Conservation (phyloP, 1,284 basidiomycete species). For the Ustilago tritici region DNA sequence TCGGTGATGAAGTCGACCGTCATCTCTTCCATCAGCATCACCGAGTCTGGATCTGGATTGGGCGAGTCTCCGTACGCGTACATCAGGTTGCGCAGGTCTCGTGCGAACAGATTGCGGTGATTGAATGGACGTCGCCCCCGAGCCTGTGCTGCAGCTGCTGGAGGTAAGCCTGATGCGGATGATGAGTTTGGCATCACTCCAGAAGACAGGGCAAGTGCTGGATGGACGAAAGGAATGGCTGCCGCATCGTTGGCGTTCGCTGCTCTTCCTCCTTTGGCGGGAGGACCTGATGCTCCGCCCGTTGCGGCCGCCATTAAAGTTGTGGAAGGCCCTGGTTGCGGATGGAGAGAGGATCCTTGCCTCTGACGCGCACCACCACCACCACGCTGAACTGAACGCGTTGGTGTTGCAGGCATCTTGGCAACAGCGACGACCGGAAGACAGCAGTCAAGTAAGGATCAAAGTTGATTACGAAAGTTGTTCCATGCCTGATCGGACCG, state of each 20-base stretch:
- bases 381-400: conserved; percentile 33
- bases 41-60: conserved; percentile 85
- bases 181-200: conserved; percentile 22
- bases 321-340: conserved; percentile 16
- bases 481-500: background rate
- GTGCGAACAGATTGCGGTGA: conserved; percentile 57
- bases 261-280: conserved; percentile 20
- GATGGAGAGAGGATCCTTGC: conserved; percentile 41
- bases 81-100: conserved; percentile 81
- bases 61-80: conserved; percentile 94
- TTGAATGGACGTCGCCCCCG: conserved; percentile 57
- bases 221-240: conserved; percentile 45
- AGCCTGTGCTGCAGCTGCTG: conserved; percentile 25
- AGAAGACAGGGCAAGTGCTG: conserved; percentile 36
- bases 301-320: conserved; percentile 7
- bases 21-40: conserved; percentile 93
- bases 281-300: conserved; percentile 15
- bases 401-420: conserved; percentile 37
- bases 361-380: conserved; percentile 30
- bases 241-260: conserved; percentile 22
- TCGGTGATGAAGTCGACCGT: conserved; percentile 90
- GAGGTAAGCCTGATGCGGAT: conserved; percentile 18
- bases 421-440: conserved; percentile 7
- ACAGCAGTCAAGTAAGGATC: background rate
- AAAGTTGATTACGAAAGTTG: background rate